Base-by-base conservation (phyloP, 2,329 filamentous ascomycete species). In the Diaporthe caulivora region DNA sequence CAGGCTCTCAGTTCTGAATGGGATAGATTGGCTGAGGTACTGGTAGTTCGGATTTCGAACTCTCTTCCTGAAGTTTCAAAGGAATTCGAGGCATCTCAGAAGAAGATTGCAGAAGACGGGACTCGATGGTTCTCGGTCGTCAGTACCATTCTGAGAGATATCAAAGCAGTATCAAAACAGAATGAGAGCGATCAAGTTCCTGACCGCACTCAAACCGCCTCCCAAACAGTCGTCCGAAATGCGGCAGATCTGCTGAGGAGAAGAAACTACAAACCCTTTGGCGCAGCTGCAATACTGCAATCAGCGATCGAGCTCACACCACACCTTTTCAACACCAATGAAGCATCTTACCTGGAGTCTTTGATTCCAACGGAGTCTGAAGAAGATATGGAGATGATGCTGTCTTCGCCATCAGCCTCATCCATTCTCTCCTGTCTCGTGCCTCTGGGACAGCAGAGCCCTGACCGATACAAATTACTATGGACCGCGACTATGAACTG, bases 51-150 rank as follows among this genome's bases (percentile, higher is more conserved):
- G 49, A 91, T 98, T 72, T 92, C 91, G 70, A 89, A 90, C 8
- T 97, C 95, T 0, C 87, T 94, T 7, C 95, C 95, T 0, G 95
- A 96, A 79, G 91, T 96, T 72, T 95, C 95, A 0, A 92, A 92
- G 75, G 93, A 95, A 24, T 94, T 94, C 77, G 87, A 89, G 34
- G 87, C 87, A 54, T 97, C 94, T 0, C 95, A 98, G 80, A 87
- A 90, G 67, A 85, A 86, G 53, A 87, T 97, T 34, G 89, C 90
- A 13, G 86, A 91, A 9, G 89, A 93, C 77, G 92, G 92, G 0
- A 85, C 87, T 58, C 91, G 93, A 0, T 94, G 94, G 84, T 92
- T 93, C 74, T 83, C 88, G 1, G 82, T 95, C 13, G 86, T 85
- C 0, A 86, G 86, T 1, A 82, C 84, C 26, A 82, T 91, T 6